These are phyloP conservation scores for Penicillium brasilianum DNA, from an alignment of 2,329 filamentous ascomycete species.

Conservation along the genomic window DNA sequence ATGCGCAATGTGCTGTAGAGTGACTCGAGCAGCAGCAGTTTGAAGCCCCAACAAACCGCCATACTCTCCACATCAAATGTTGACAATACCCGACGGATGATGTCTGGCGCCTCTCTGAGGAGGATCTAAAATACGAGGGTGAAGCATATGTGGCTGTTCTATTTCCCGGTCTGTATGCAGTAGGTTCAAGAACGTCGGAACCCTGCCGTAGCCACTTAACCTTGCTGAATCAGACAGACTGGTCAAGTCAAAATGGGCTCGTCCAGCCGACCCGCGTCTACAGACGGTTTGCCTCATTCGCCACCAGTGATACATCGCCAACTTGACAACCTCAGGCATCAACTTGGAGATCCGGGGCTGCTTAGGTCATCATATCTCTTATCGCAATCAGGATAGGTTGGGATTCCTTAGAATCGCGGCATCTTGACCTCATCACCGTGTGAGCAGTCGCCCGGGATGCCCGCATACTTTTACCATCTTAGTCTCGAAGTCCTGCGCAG, in stretches of 20 bases:
- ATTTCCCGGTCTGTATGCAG: too few relatives aligned
- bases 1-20: not conserved
- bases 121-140: too few relatives aligned
- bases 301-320: not conserved
- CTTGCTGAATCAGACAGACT: not conserved
- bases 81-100: too few relatives aligned
- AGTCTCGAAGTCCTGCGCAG: slow-evolving; percentile 60
- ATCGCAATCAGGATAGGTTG: not conserved
- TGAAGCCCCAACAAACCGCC: too few relatives aligned
- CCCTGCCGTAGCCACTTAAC: not conserved
- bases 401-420: not conserved
- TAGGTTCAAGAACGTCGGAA: too few relatives aligned
- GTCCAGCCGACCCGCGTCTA: not conserved
- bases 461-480: slow-evolving; percentile 68
- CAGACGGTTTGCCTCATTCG: slow-evolving; percentile 1
- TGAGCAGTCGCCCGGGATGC: slow-evolving; percentile 54
- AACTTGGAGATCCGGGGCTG: not conserved
- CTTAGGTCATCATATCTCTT: slow-evolving; percentile 5
- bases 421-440: slow-evolving; percentile 18
- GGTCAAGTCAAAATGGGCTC: not conserved
- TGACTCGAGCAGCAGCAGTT: too few relatives aligned
- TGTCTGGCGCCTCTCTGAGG: too few relatives aligned
- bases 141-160: too few relatives aligned
- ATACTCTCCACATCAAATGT: too few relatives aligned
- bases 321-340: not conserved